phyloP scores from a whole-genome alignment of 1,284 basidiomycete genomes.

The Agroathelia rolfsii region DNA sequence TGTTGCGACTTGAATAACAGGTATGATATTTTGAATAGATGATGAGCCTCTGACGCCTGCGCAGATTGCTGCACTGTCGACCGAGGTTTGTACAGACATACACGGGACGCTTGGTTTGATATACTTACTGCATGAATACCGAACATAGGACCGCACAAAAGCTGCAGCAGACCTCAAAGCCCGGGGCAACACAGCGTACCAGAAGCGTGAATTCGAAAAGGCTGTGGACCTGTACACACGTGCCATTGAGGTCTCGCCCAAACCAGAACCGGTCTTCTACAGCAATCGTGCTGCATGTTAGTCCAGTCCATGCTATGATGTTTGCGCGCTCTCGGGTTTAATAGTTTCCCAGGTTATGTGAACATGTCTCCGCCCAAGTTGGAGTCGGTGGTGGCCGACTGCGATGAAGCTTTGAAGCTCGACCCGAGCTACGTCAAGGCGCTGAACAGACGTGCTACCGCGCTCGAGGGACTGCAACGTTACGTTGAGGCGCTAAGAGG shows the following conservation, averaged over 20 bases:
- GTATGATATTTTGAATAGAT: conserved; percentile 14
- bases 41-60: conserved; percentile 38
- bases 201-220: conserved; percentile 62
- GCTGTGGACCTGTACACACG: conserved; percentile 86
- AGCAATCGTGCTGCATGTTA: conserved; percentile 95
- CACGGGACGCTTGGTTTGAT: too few species aligned
- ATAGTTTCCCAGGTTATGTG: conserved; percentile 61
- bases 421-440: conserved; percentile 92
- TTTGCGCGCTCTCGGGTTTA: conserved; percentile 5
- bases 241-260: conserved; percentile 80
- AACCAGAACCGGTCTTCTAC: conserved; percentile 90
- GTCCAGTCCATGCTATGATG: conserved; percentile 18
- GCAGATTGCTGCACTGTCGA: conserved; percentile 46
- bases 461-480: conserved; percentile 72
- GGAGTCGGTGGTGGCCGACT: conserved; percentile 85
- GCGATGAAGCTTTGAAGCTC: conserved; percentile 79
- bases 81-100: conserved; percentile 36
- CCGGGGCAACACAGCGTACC: conserved; percentile 86
- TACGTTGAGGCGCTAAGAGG: conserved; percentile 75
- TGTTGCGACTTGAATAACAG: conserved; percentile 12
- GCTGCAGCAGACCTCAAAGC: conserved; percentile 79
- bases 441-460: conserved; percentile 84
- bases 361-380: conserved; percentile 82
- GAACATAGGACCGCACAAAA: conserved; percentile 57
- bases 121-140: conserved; percentile 6